Evolutionary conservation across 805 yeast genomes (phyloP).

Genomic region (Suhomyces sp.): DNA sequence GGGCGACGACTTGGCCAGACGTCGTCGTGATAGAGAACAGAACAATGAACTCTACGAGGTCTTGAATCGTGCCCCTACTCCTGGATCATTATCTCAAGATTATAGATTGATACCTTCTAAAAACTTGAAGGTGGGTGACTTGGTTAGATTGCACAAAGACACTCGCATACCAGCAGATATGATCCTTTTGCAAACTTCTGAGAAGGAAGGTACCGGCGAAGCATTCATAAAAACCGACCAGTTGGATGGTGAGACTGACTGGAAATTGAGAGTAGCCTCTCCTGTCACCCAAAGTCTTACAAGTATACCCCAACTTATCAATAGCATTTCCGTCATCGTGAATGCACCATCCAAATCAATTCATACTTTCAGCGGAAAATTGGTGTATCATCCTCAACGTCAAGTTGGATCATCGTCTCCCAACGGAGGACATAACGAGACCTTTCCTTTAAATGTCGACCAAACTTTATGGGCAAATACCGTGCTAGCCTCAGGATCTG

Average conservation of each 20-base stretch:
- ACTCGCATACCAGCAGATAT: constrained; percentile 92
- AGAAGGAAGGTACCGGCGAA: constrained; percentile 70
- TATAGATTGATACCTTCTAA: constrained; percentile 43
- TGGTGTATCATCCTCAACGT: constrained; percentile 46
- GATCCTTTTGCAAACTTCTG: constrained; percentile 75
- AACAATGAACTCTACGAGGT: constrained; percentile 82
- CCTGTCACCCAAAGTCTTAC: constrained; percentile 61
- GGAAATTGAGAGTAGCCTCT: constrained; percentile 87
- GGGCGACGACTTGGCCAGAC: constrained; percentile 84
- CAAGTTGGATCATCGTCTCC: constrained; percentile 17
- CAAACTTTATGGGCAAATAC: constrained; percentile 98
- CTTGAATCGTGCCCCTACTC: constrained; percentile 28
- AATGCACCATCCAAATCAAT: constrained; percentile 84
- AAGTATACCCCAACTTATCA: constrained; percentile 48
- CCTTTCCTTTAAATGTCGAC: constrained; percentile 73
- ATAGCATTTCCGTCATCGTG: constrained; percentile 55
- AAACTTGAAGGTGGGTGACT: constrained; percentile 79
- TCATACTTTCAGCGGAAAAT: constrained; percentile 74
- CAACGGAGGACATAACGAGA: constrained; percentile 32
- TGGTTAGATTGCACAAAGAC: constrained; percentile 75
- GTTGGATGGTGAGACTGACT: constrained; percentile 97
- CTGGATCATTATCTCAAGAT: constrained; percentile 19
- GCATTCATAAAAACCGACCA: constrained; percentile 95
- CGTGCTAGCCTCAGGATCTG: constrained; percentile 90
- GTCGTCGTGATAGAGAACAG: constrained; percentile 86